Percentiles rank a stretch among this genome's conserved stretches.
These are phyloP conservation scores for Balansia obtecta DNA, from an alignment of 2,329 filamentous ascomycete species.

Conservation along the genomic window DNA sequence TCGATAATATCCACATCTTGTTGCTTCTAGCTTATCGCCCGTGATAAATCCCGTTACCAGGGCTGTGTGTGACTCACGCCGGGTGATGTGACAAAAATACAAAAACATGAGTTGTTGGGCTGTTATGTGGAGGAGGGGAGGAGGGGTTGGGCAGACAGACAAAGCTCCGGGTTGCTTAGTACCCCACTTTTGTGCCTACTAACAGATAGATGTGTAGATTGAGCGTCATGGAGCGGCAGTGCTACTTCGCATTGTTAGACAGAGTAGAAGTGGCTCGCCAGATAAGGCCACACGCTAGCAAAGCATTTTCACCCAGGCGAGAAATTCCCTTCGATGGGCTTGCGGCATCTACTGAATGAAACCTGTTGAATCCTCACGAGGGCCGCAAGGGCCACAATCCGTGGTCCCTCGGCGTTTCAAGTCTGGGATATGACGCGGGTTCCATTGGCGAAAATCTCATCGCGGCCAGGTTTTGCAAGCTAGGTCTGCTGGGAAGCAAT, in stretches of 20 bases:
- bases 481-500: neutral
- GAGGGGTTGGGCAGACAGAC: conserved; percentile 17
- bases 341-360: neutral
- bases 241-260: too few relatives aligned
- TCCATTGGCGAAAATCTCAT: neutral
- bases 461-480: neutral
- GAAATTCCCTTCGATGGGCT: neutral
- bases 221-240: too few relatives aligned
- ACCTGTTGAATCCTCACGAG: neutral
- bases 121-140: conserved; percentile 7
- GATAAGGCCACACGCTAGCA: too few relatives aligned
- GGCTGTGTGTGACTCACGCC: conserved; percentile 17
- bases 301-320: too few relatives aligned
- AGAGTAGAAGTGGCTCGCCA: too few relatives aligned
- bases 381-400: neutral
- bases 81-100: neutral
- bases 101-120: conserved; percentile 15
- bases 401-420: neutral
- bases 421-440: neutral
- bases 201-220: too few relatives aligned
- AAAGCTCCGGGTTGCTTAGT: conserved; percentile 6
- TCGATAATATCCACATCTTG: too few relatives aligned
- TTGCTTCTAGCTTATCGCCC: neutral
- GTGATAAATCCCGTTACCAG: neutral
- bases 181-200: conserved; percentile 12